Evolutionary conservation across 2,329 filamentous ascomycete genomes (phyloP).

Genomic region (Orbilia blumenaviensis): DNA sequence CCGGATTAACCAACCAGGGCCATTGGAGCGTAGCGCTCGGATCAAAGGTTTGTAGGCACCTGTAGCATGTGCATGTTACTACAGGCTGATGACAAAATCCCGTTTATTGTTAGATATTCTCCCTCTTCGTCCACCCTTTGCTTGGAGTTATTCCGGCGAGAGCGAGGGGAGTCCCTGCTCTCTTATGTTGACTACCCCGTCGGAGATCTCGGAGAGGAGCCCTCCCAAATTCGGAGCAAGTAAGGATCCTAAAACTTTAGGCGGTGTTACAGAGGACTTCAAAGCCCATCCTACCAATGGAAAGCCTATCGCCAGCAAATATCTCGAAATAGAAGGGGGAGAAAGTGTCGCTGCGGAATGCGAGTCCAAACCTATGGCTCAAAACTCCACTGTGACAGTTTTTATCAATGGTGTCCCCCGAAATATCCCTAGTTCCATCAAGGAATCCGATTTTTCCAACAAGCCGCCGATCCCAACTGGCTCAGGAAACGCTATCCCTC

Average conservation of each 20-base stretch:
- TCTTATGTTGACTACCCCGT: too few relatives aligned
- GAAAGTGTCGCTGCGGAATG: neutral
- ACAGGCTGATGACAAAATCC: constrained; percentile 19
- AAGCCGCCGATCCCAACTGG: neutral
- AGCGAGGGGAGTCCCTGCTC: constrained; percentile 21
- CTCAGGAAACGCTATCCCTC: neutral
- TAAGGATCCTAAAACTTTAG: neutral
- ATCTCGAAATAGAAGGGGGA: neutral
- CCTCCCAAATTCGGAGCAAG: neutral
- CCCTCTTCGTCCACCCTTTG: neutral
- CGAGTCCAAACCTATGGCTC: neutral
- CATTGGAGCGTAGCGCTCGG: neutral
- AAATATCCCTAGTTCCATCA: constrained; percentile 32
- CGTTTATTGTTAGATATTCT: neutral
- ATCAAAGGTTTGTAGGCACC: constrained; percentile 17
- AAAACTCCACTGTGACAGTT: constrained; percentile 1
- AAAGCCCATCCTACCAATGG: neutral
- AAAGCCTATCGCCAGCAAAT: neutral
- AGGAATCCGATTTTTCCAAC: neutral
- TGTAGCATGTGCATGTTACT: too few relatives aligned
- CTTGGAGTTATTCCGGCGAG: neutral
- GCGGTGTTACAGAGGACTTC: neutral
- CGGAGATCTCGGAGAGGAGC: neutral
- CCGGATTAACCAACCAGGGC: neutral
- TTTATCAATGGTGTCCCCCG: constrained; percentile 40